Evolutionary conservation across 345 rosid genomes (phyloP), one percentile per base, ranked within the genome.

Genomic region (Leavenworthia alabamica): DNA sequence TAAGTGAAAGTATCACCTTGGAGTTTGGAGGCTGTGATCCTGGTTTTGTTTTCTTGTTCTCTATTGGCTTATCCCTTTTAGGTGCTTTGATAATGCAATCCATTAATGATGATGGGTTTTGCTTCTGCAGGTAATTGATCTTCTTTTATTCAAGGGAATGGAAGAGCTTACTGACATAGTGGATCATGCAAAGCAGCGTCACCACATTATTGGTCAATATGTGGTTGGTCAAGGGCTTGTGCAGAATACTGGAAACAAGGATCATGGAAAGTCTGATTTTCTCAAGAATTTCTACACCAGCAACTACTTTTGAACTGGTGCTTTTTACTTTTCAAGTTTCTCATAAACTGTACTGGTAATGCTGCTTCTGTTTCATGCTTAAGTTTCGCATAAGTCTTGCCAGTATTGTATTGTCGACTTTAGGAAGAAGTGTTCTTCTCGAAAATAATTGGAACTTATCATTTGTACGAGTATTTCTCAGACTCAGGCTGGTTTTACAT

Each of bases 111-210:
- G 11, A 24, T 39, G 47, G 47, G 22, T 55, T 14, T 42, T 64
- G 48, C 53, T 66, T 62, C 53, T 76, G 76, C 82, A 92, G 98
- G 98, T 92, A 36, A 92, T 89, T 63, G 98, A 92, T 71, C 61
- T 92, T 85, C 82, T 92, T 60, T 78, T 92, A n/a, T 85, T 89
- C 74, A 92, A 92, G 73, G 98, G 90, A 42, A 82, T 72, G 84
- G 98, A 92, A 79, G 98, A 92, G 73, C 83, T 92, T 62, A 76
- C 70, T 70, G 88, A 92, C 68, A 74, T 92, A 7, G 69, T 64
- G 20, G 95, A 86, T 75, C 98, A 92, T 62, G 90, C 95, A n/a
- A 92, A 92, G 82, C 98, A 92, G 82, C 92, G 98, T 60, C 98
- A 89, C 68, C 98, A 92, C 75, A 74, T 92, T 24, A 85, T 92